Conservation (phyloP, 2,329 filamentous ascomycete genomes). For the Sclerotinia borealis region DNA sequence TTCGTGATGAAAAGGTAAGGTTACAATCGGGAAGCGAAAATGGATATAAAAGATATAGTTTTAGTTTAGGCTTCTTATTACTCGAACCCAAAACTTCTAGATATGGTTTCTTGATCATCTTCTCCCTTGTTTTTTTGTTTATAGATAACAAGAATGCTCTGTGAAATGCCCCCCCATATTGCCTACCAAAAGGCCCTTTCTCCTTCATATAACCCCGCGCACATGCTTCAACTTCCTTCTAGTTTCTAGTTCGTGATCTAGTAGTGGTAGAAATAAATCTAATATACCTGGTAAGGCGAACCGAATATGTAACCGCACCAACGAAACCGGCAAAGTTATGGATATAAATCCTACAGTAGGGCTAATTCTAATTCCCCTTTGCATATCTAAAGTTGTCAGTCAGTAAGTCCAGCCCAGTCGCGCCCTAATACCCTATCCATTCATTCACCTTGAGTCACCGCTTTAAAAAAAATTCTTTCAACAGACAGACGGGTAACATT, state of each 20-base stretch:
- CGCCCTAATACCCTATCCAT: neutral
- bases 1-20: neutral
- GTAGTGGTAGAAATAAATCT: neutral
- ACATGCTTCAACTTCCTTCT: conserved; percentile 2
- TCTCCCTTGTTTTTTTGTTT: neutral
- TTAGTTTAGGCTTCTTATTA: neutral
- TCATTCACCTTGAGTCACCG: neutral
- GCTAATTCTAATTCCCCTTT: neutral
- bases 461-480: neutral
- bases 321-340: conserved; percentile 1
- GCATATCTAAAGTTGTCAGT: neutral
- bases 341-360: neutral
- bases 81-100: neutral
- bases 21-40: neutral
- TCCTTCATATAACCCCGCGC: neutral
- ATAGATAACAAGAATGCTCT: neutral
- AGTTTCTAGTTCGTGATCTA: conserved; percentile 3
- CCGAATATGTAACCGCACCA: neutral
- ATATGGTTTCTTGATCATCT: neutral
- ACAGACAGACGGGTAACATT: neutral
- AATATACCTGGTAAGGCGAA: conserved; percentile 4
- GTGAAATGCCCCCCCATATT: conserved; percentile 2
- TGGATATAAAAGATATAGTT: neutral
- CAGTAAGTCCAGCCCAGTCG: neutral
- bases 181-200: conserved; percentile 2